Percentiles rank a stretch among this genome's conserved stretches.
Conservation (phyloP, 257 asterid species). For the Solanum paucissectum region DNA sequence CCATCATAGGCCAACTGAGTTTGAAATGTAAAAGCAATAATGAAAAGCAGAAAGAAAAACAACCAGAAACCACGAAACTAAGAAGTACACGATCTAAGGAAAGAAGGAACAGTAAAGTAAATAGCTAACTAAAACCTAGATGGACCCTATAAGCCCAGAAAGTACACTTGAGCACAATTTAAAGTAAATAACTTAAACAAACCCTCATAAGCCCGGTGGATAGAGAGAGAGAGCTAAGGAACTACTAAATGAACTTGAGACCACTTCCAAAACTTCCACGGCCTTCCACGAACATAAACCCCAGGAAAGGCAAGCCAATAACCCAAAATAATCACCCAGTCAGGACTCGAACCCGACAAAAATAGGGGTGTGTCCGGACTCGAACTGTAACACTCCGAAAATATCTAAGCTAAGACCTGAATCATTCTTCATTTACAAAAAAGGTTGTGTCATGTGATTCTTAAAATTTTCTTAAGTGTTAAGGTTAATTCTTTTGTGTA, state of each 20-base stretch:
- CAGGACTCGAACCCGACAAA: background rate
- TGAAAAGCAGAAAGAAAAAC: no score
- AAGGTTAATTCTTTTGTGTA: no score
- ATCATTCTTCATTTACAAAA: background rate
- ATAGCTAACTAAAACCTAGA: background rate
- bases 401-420: background rate
- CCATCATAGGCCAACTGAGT: no score
- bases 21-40: no score
- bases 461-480: no score
- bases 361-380: background rate
- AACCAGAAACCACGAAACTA: background rate
- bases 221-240: no score
- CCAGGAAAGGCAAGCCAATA: background rate
- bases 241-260: background rate
- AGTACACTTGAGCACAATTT: background rate
- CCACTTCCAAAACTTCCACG: background rate
- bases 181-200: no score
- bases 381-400: background rate
- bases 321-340: background rate
- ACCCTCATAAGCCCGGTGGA: background rate
- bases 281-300: background rate
- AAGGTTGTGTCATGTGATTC: background rate
- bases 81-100: background rate
- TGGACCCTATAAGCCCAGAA: background rate
- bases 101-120: background rate